Conservation (phyloP, 345 rosid species). For the Kernera saxatilis region DNA sequence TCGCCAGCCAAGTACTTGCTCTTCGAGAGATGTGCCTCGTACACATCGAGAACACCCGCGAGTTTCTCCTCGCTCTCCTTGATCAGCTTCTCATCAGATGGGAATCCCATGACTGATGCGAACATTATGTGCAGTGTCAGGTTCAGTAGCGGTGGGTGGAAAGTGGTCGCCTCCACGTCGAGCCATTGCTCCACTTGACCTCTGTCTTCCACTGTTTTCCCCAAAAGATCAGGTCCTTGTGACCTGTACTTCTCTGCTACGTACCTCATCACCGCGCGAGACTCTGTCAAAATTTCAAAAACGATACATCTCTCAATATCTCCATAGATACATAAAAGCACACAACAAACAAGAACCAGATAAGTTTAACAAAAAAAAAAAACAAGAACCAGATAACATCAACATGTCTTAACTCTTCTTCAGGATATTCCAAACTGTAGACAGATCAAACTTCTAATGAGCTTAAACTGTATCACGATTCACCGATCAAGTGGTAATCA, state of each 20-base stretch:
- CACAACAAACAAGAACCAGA: background rate
- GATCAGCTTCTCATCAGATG: slow-evolving; percentile 40
- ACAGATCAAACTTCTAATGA: background rate
- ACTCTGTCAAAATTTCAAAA: slow-evolving; percentile 37
- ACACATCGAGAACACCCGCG: slow-evolving; percentile 41
- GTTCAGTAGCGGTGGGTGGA: slow-evolving; percentile 42
- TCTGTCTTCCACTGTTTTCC: slow-evolving; percentile 30
- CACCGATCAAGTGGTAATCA: background rate
- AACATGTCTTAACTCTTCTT: background rate
- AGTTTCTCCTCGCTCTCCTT: slow-evolving; percentile 64
- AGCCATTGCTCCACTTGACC: slow-evolving; percentile 73
- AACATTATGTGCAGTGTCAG: slow-evolving; percentile 42
- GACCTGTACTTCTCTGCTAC: slow-evolving; percentile 56
- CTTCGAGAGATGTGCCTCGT: slow-evolving; percentile 56
- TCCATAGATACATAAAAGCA: background rate
- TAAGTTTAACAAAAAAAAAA: too few relatives aligned
- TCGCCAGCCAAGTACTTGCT: slow-evolving; percentile 65
- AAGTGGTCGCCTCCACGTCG: slow-evolving; percentile 51
- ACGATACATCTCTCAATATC: background rate
- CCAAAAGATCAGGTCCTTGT: slow-evolving; percentile 37
- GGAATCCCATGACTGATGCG: slow-evolving; percentile 37
- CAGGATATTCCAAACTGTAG: too few relatives aligned
- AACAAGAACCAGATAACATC: background rate
- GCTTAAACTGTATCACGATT: background rate
- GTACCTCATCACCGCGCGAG: slow-evolving; percentile 65